Percentiles rank a stretch among this genome's conserved stretches.
These are phyloP conservation scores for Ceratobasidium sp. DNA, from an alignment of 1,284 basidiomycete species.

Conservation along the genomic window DNA sequence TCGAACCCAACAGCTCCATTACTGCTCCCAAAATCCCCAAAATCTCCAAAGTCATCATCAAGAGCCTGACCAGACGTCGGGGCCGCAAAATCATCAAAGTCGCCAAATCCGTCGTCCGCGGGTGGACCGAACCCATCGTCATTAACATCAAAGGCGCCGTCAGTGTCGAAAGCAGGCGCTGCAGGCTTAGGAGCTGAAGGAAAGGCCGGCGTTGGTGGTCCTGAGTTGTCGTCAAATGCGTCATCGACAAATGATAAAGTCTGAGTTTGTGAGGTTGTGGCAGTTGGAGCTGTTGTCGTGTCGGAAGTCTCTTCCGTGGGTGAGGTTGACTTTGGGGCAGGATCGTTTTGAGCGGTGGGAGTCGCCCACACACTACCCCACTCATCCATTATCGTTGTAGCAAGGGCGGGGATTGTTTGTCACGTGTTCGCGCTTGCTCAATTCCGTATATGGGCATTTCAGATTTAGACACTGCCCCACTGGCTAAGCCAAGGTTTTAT, in stretches of 20 bases:
- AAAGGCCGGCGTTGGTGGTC: slow-evolving; percentile 49
- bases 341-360: slow-evolving; percentile 59
- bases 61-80: slow-evolving; percentile 46
- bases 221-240: slow-evolving; percentile 48
- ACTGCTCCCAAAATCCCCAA: slow-evolving; percentile 85
- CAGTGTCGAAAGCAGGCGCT: slow-evolving; percentile 51
- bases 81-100: slow-evolving; percentile 59
- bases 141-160: slow-evolving; percentile 72
- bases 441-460: too few relatives aligned
- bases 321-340: slow-evolving; percentile 54
- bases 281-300: slow-evolving; percentile 51
- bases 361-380: slow-evolving; percentile 80
- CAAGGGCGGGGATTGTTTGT: slow-evolving; percentile 31
- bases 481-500: too few relatives aligned
- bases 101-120: slow-evolving; percentile 79
- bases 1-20: slow-evolving; percentile 63
- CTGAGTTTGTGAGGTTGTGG: slow-evolving; percentile 14
- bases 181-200: slow-evolving; percentile 49
- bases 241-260: slow-evolving; percentile 34
- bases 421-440: slow-evolving; percentile 10
- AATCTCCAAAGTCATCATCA: slow-evolving; percentile 66
- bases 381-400: slow-evolving; percentile 67
- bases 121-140: slow-evolving; percentile 64
- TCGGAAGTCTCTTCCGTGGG: slow-evolving; percentile 45
- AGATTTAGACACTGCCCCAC: too few relatives aligned